Base-by-base conservation (phyloP, 225 moss, liverwort and hornwort species). In the Physcomitrellopsis africana region DNA sequence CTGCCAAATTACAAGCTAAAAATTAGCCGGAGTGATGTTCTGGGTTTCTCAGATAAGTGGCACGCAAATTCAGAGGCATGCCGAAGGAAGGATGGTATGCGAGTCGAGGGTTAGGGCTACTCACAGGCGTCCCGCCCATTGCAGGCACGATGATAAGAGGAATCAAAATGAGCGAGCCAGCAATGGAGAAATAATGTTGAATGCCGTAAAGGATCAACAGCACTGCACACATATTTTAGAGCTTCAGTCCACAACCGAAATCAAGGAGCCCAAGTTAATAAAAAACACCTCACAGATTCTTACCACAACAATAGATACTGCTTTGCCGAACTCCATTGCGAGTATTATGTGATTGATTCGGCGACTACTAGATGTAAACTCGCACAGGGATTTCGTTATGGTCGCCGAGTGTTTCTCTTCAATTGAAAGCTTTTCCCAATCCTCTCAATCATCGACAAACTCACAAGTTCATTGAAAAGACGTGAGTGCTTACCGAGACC, bases 61-160 rank as follows among this genome's bases (percentile, higher is more conserved):
- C 37, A 32, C 56, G 18, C 8, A 57, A 27, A 37, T 42, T 3
- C 26, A 29, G 24, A 65, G 11, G 7, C 9, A 64, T 51, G 15
- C 9, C 14, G 32, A 41, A 60, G 8, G 12, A 60, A 11, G 7
- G 0, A 43, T 37, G 45, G 45, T 54, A 47, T 52, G 62, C 0
- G 51, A 51, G 71, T 44, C 22, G 37, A 27, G 2, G n/a, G 54
- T 13, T 16, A 5, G n/a, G 32, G 47, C n/a, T 18, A 82, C 96
- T 90, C 77, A 96, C 96, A 88, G 91, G 87, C 12, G 32, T 70
- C 27, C 96, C 96, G 69, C 91, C 96, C 79, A 94, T 94, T 8
- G 94, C 96, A 58, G 94, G 96, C 37, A 97, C 96, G 68, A 94
- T 77, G 43, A 97, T 83, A 73, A 92, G 91, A 49, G 96, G 96